Conservation (phyloP, 768 basidiomycete species). For the Tricholoma furcatifolium region DNA sequence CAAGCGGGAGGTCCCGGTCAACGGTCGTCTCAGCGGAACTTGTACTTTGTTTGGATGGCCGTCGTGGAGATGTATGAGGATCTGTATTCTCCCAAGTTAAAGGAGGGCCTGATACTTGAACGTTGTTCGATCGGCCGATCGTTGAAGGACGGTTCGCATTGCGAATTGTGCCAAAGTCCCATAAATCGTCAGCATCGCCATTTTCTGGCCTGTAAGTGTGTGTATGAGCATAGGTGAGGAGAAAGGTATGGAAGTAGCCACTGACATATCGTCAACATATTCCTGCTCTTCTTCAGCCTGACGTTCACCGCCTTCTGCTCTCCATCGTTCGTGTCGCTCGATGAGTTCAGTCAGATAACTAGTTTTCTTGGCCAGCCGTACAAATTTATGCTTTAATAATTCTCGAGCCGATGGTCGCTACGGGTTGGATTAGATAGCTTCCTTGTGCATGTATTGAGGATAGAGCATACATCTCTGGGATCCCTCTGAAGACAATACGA, state of each 20-base stretch:
- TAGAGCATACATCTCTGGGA: conserved; percentile 73
- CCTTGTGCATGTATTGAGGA: background rate
- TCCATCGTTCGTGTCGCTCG: conserved; percentile 93
- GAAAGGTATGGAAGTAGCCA: conserved; percentile 7
- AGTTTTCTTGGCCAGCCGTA: conserved; percentile 92
- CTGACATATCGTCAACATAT: conserved; percentile 63
- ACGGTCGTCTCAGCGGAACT: conserved; percentile 52
- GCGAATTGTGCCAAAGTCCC: conserved; percentile 98
- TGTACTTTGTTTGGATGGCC: conserved; percentile 33
- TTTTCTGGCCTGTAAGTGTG: conserved; percentile 41
- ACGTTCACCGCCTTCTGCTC: conserved; percentile 80
- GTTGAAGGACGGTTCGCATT: conserved; percentile 62
- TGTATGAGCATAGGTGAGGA: conserved; percentile 3
- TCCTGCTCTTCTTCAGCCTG: conserved; percentile 70
- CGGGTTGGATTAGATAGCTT: conserved; percentile 14
- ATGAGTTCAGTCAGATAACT: conserved; percentile 94
- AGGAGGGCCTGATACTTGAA: conserved; percentile 63
- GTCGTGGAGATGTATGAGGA: conserved; percentile 26
- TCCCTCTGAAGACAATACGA: conserved; percentile 91
- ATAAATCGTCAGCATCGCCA: conserved; percentile 78
- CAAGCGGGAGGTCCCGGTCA: conserved; percentile 62
- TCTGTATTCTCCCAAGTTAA: conserved; percentile 74
- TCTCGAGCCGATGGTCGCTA: conserved; percentile 95
- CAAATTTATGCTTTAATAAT: conserved; percentile 93
- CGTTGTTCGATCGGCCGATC: conserved; percentile 64